These are phyloP conservation scores for Phylloporus sp. DNA, from an alignment of 768 basidiomycete genomes.

Conservation along the genomic window DNA sequence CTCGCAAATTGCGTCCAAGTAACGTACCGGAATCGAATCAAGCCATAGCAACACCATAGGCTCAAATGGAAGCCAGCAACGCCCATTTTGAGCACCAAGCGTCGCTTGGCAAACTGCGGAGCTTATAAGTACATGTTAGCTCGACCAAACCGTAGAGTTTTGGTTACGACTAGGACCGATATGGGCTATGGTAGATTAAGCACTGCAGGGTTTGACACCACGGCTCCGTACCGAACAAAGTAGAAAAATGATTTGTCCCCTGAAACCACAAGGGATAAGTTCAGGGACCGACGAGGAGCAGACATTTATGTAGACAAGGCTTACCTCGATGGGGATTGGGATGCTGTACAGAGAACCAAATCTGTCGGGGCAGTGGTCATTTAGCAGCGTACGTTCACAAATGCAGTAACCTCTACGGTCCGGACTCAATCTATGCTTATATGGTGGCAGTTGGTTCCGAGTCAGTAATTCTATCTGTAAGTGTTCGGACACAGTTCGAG, in stretches of 20 bases:
- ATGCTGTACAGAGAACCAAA: conserved; percentile 36
- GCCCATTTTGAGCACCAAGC: no score
- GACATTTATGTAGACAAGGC: background rate
- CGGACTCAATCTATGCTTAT: conserved; percentile 19
- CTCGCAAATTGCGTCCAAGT: background rate
- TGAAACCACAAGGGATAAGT: conserved; percentile 32
- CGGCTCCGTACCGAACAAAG: conserved; percentile 30
- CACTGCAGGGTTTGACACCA: conserved; percentile 28
- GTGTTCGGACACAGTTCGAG: background rate
- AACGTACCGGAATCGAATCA: conserved; percentile 19
- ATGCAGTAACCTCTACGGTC: conserved; percentile 35
- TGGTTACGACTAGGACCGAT: conserved; percentile 13
- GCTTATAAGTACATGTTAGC: no score
- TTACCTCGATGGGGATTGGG: conserved; percentile 33
- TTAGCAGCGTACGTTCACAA: conserved; percentile 37
- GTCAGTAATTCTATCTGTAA: no score
- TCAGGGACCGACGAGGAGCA: background rate
- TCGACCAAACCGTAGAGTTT: conserved; percentile 19
- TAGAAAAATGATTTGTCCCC: conserved; percentile 1
- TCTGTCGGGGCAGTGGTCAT: conserved; percentile 31
- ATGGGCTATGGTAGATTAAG: conserved; percentile 1
- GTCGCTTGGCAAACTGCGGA: no score
- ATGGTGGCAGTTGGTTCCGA: conserved; percentile 31
- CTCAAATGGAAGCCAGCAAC: no score
- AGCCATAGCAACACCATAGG: no score